Base-by-base conservation (phyloP, 306 rosid genomes). In the Rosa rugosa region DNA sequence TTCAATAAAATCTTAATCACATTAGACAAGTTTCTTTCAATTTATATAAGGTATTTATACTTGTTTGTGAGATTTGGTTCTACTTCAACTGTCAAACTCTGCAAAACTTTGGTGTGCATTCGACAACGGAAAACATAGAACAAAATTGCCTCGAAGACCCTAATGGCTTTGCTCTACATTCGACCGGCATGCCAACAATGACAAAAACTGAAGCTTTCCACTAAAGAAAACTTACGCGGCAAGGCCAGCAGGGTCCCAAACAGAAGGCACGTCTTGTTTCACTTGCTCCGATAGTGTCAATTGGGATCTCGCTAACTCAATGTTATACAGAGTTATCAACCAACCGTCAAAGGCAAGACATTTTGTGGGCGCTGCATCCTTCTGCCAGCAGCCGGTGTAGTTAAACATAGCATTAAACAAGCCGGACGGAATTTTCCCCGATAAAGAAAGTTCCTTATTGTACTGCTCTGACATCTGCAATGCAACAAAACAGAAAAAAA, bases 371-470 rank as follows among this genome's bases (percentile, higher is more conserved):
- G 93, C 84, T 75, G 91, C 97, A 82, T 92, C 99, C 80, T 83
- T 89, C 63, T 88, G 84, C 97, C 97, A 94, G 82, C 86, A 41
- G 49, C 88, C 87, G 71, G 80, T 87, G 89, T 89, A 89, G 77
- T 83, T 86, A 73, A 94, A 91, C 93, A 89, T 88, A 9, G 76
- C 23, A 79, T 94, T 94, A 83, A 92, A 94, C 76, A 77, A 36
- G 59, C 97, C 99, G 2, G 92, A 85, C 13, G 99, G 99, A 75
- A 94, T 94, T 79, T 94, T 94, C 11, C 97, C 97, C 1, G 88
- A 81, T 70, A 94, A 75, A 27, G 89, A 85, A 54, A 88, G 54
- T 20, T 88, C 89, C 77, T 86, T 84, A 77, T 94, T 94, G 85
- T 84, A 86, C 65, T 73, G 95, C 88, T 91, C 95, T 11, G 97